Conservation (phyloP, 1,139 yeast genomes). For the Lodderomyces jiufengensis region DNA sequence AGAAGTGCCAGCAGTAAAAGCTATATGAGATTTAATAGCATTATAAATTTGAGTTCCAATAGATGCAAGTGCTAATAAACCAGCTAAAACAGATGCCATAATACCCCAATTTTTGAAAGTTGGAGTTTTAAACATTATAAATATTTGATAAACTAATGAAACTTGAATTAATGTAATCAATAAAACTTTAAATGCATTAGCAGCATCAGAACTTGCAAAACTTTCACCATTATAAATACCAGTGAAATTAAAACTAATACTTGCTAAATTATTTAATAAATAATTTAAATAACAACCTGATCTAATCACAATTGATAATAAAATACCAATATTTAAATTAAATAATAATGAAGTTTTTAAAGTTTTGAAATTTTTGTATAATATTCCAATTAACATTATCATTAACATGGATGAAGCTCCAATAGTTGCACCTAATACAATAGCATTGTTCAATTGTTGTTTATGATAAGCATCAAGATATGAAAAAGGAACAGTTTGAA, state of each 20-base stretch:
- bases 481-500: conserved; percentile 8
- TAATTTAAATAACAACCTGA: conserved; percentile 56
- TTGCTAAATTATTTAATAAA: conserved; percentile 49
- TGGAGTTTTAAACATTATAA: conserved; percentile 61
- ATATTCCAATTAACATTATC: conserved; percentile 24
- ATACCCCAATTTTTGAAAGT: conserved; percentile 37
- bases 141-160: conserved; percentile 69
- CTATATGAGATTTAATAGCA: conserved; percentile 17
- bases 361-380: conserved; percentile 33
- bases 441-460: conserved; percentile 4
- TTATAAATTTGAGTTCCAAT: conserved; percentile 51
- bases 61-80: conserved; percentile 45
- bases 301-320: conserved; percentile 53
- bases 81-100: conserved; percentile 37
- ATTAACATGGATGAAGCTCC: conserved; percentile 26
- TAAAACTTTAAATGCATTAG: conserved; percentile 57
- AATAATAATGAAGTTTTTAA: conserved; percentile 55
- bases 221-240: conserved; percentile 29
- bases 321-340: conserved; percentile 58
- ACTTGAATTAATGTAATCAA: conserved; percentile 57
- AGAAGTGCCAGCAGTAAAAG: conserved; percentile 10
- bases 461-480: conserved; percentile 6
- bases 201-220: conserved; percentile 46
- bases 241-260: conserved; percentile 50
- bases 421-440: conserved; percentile 21